A percentile compares a stretch with the other conserved stretches of the same genome.
Conservation (phyloP, 2,329 filamentous ascomycete genomes). For the Juglanconis oblonga region DNA sequence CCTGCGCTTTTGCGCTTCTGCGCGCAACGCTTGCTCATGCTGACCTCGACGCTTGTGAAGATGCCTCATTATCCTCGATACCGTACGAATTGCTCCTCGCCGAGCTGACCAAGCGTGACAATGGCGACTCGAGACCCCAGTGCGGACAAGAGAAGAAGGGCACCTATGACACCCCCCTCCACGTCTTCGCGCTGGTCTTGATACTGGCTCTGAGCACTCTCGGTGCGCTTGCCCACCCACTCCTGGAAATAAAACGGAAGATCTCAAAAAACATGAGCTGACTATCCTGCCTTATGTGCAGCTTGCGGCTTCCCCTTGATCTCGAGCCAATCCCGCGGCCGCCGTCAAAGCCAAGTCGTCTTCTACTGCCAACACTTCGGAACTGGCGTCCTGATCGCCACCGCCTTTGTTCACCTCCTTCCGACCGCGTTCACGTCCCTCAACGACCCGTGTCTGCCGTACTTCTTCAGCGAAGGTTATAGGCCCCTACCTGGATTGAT, state of each 20-base stretch:
- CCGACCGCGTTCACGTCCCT: conserved; percentile 66
- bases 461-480: conserved; percentile 77
- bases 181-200: conserved; percentile 65
- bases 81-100: conserved; percentile 50
- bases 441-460: conserved; percentile 69
- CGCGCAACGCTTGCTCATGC: not conserved
- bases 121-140: conserved; percentile 39
- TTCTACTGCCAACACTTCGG: conserved; percentile 73
- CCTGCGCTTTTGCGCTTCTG: not conserved
- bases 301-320: conserved; percentile 67
- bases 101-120: conserved; percentile 49
- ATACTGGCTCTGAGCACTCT: conserved; percentile 61
- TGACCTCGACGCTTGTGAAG: conserved; percentile 23
- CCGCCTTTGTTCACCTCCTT: conserved; percentile 76
- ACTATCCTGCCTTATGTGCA: conserved; percentile 24
- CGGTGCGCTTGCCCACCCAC: conserved; percentile 35
- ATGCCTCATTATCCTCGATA: conserved; percentile 45
- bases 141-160: conserved; percentile 53
- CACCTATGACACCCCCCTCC: conserved; percentile 63
- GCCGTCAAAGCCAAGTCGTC: conserved; percentile 57
- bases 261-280: conserved; percentile 18
- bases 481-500: conserved; percentile 76
- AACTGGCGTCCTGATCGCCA: conserved; percentile 82
- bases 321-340: conserved; percentile 55
- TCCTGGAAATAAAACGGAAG: not conserved